Base-by-base conservation (phyloP, 2,329 filamentous ascomycete species). In the Sporothrix variecibatus region DNA sequence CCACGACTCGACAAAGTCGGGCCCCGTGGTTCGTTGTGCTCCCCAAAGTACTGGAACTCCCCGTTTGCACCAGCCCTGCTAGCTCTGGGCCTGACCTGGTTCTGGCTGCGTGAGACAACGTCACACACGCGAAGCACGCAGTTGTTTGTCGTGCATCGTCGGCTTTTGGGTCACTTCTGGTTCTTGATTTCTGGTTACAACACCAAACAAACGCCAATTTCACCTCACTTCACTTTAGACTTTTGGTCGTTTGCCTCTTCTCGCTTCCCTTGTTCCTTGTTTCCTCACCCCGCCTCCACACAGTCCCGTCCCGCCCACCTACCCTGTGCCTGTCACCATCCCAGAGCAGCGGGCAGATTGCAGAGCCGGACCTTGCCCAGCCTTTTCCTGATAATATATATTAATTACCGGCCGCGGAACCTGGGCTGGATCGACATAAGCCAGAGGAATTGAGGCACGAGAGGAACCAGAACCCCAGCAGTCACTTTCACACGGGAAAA, bases 91-190 rank as follows among this genome's bases (percentile, higher is more conserved):
- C 64, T 20, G 58, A 72, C 46, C 60, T 72, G n/a, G n/a, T 31
- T 53, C 60, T 72, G 43, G 28, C 58, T 65, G 56, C 23, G 60
- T 67, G 64, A 73, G 62, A 73, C 72, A 73, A 73, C 72, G 72
- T 73, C 72, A 73, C 72, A 73, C 72, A 73, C 49, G 38, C 53
- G 20, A 53, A 53, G 60, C 60, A 38, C 34, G 12, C 71, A 38
- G 67, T 7, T 58, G 49, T 56, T 58, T 28, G 51, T 46, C 28
- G 68, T 58, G 68, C 51, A 58, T 71, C 68, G 31, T 71, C 34
- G 68, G 51, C n/a, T n/a, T 51, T 43, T 58, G 34, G 31, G 49
- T 71, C n/a, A 31, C 67, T 53, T 46, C 67, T 70, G 26, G n/a
- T 70, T 51, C 20, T 17, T 62, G 58, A 31, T 40, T 40, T 64